phyloP scores from a whole-genome alignment of 1,284 basidiomycete species.

The Agroathelia rolfsii region DNA sequence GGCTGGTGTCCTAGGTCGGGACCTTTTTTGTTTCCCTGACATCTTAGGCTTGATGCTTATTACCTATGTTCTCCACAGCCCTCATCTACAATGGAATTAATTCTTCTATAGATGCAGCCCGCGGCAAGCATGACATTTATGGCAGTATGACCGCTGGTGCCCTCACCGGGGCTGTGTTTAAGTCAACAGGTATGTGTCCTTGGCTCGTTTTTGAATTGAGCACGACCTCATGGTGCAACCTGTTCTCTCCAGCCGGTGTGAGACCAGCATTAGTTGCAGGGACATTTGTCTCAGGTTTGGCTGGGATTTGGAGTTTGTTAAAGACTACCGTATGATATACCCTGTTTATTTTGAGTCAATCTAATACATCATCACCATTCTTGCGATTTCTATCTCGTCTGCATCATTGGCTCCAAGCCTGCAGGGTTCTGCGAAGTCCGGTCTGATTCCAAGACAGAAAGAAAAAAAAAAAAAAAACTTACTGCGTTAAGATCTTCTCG shows the following conservation, averaged over 20 bases:
- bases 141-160: constrained; percentile 92
- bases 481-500: too few species aligned
- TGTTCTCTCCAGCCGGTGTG: constrained; percentile 69
- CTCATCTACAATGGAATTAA: constrained; percentile 96
- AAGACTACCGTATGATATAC: constrained; percentile 63
- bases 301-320: constrained; percentile 87
- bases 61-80: constrained; percentile 40
- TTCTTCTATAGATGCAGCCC: constrained; percentile 81
- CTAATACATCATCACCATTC: constrained; percentile 9
- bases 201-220: constrained; percentile 21
- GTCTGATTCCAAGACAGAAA: too few species aligned
- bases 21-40: constrained; percentile 30
- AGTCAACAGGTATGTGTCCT: constrained; percentile 73
- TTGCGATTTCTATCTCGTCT: too few species aligned
- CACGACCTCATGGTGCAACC: constrained; percentile 28
- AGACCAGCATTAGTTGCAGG: constrained; percentile 84
- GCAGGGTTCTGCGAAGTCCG: too few species aligned
- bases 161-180: constrained; percentile 86
- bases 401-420: too few species aligned
- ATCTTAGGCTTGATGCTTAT: too few species aligned
- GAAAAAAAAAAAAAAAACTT: too few species aligned
- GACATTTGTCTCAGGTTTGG: constrained; percentile 78
- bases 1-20: constrained; percentile 89
- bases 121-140: constrained; percentile 86
- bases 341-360: constrained; percentile 19